A percentile compares a stretch with the other conserved stretches of the same genome.
Conservation (phyloP, 73 alveolate species). For the Blepharisma japonicum region DNA sequence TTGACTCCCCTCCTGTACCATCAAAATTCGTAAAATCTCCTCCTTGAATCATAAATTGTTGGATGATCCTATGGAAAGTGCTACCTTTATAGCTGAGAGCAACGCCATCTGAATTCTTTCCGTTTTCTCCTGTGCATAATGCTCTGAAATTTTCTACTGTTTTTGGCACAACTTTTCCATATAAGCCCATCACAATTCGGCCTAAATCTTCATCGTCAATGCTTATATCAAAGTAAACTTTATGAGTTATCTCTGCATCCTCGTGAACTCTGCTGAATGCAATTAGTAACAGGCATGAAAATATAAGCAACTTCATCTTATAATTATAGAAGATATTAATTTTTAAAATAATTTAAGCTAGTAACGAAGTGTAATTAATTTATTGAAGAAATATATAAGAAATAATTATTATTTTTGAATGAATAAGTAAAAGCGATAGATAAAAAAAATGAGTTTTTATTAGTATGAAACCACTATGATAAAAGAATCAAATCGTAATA, state of each 20-base stretch:
- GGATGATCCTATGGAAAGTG: slow-evolving; percentile 82
- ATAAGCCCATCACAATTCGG: slow-evolving; percentile 81
- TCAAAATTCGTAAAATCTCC: slow-evolving; percentile 94
- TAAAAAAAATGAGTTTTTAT: no score
- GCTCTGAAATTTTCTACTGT: slow-evolving; percentile 93
- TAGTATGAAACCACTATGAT: no score
- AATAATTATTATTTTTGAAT: no score
- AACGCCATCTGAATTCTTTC: slow-evolving; percentile 59
- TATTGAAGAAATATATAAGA: no score
- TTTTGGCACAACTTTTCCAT: slow-evolving; percentile 83
- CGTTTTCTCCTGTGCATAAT: slow-evolving; percentile 92
- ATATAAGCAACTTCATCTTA: no score
- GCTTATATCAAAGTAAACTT: slow-evolving; percentile 19
- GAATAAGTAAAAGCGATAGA: no score
- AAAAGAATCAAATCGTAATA: no score
- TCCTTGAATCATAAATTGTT: slow-evolving; percentile 88
- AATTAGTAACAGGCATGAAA: no score
- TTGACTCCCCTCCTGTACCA: slow-evolving; percentile 95
- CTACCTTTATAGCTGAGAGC: slow-evolving; percentile 74
- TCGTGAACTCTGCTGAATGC: neutral
- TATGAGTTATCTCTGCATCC: slow-evolving; percentile 18
- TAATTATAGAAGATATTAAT: no score
- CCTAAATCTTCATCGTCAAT: slow-evolving; percentile 70
- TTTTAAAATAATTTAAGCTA: no score
- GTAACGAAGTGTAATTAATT: no score